These are phyloP conservation scores for Teratosphaeriaceae sp. DNA, from an alignment of 2,329 filamentous ascomycete genomes.

Conservation along the genomic window DNA sequence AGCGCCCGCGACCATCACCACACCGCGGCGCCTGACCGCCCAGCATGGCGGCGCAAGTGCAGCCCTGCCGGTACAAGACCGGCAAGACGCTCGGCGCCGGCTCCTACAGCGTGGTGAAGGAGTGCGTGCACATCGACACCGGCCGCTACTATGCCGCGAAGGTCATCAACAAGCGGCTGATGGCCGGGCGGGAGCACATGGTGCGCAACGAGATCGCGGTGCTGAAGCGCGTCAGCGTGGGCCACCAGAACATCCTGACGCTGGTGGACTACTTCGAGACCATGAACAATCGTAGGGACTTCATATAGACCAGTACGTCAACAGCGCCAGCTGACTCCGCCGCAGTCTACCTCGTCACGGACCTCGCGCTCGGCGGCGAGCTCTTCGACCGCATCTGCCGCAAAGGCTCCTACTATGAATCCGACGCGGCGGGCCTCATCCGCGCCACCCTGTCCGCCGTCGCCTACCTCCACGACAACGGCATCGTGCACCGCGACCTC, in stretches of 20 bases:
- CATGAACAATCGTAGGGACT: constrained; percentile 86
- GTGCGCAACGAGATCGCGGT: constrained; percentile 98
- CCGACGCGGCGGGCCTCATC: constrained; percentile 90
- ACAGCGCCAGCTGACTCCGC: not conserved
- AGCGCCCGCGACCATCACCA: too few species aligned
- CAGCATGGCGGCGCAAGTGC: constrained; percentile 29
- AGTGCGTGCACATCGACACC: constrained; percentile 97
- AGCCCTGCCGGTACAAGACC: constrained; percentile 97
- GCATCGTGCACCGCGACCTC: constrained; percentile 94
- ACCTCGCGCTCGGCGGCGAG: constrained; percentile 91
- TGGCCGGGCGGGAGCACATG: constrained; percentile 98
- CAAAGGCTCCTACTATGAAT: constrained; percentile 97
- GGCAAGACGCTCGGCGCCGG: constrained; percentile 95
- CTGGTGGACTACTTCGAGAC: constrained; percentile 99
- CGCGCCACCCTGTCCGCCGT: constrained; percentile 94
- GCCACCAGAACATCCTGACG: constrained; percentile 95
- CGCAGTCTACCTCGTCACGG: constrained; percentile 86
- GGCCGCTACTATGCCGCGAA: constrained; percentile 98
- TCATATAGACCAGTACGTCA: not conserved
- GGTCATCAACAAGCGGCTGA: constrained; percentile 97
- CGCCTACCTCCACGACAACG: constrained; percentile 95
- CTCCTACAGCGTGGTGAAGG: constrained; percentile 97
- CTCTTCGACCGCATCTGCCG: constrained; percentile 98
- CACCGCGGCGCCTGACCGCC: too few species aligned
- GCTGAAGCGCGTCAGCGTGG: constrained; percentile 96